These are phyloP conservation scores for Carex arenaria DNA, from an alignment of 202 grass and related monocot species.

Conservation along the genomic window DNA sequence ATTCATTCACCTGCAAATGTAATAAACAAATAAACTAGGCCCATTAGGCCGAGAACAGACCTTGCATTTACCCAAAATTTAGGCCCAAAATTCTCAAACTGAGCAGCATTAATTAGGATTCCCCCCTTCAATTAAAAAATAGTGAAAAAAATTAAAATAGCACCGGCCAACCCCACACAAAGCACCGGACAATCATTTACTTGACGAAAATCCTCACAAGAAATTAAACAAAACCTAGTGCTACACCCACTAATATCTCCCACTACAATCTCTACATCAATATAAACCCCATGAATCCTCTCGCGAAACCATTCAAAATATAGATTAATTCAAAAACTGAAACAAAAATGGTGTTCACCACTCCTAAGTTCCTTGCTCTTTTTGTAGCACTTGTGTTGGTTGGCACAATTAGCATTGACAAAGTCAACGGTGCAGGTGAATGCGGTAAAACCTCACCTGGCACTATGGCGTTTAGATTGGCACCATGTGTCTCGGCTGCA, in stretches of 20 bases:
- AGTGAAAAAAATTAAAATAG: no score
- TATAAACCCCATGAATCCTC: conserved; percentile 13
- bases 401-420: conserved; percentile 10
- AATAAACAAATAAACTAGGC: no score
- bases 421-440: conserved; percentile 47
- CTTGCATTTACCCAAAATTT: no score
- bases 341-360: conserved; percentile 37
- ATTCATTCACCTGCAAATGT: background rate
- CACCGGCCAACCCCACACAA: no score
- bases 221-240: conserved; percentile 20
- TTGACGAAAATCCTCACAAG: no score
- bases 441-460: conserved; percentile 49
- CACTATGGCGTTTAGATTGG: conserved; percentile 43
- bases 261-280: conserved; percentile 10
- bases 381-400: conserved; percentile 32
- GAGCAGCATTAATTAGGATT: no score
- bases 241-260: conserved; percentile 16
- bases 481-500: conserved; percentile 50
- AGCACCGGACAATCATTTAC: no score
- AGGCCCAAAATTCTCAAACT: no score
- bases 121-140: no score
- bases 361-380: conserved; percentile 28
- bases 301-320: conserved; percentile 2
- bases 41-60: no score
- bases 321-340: background rate